Conservation (phyloP, 129 eudicot genomes). For the Tagetes erecta region DNA sequence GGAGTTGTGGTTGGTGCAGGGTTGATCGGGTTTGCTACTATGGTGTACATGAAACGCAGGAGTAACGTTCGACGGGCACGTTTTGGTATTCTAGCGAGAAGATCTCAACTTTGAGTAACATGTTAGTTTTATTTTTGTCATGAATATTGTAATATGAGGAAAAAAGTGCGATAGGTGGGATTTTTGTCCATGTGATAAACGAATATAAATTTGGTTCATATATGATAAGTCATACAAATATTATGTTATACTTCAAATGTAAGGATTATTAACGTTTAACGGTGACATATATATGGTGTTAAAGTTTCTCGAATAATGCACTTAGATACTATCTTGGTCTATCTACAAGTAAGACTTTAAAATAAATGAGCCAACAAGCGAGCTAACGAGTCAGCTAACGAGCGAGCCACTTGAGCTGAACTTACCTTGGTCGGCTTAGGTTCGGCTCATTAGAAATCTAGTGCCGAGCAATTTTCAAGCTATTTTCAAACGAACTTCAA, state of each 20-base stretch:
- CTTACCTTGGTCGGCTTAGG: no score
- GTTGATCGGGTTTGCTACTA: constrained; percentile 37
- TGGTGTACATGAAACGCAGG: constrained; percentile 52
- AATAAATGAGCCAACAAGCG: no score
- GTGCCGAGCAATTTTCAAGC: no score
- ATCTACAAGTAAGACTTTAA: no score
- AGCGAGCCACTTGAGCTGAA: no score
- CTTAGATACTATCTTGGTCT: no score
- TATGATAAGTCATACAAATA: not conserved
- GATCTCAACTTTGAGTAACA: constrained; percentile 21
- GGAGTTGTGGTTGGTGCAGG: constrained; percentile 56
- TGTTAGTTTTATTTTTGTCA: not conserved
- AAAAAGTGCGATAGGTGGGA: not conserved
- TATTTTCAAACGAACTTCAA: no score
- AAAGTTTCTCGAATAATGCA: no score
- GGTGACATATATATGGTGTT: no score
- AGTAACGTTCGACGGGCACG: constrained; percentile 40
- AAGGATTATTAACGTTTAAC: not conserved
- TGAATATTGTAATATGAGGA: not conserved
- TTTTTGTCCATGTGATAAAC: not conserved
- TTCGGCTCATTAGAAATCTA: no score
- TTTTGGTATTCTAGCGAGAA: constrained; percentile 34
- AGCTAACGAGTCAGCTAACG: no score
- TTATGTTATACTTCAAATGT: not conserved
- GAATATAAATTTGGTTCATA: not conserved